Base-by-base conservation (phyloP, 202 grass and related monocot genomes). In the Panicum hallii region DNA sequence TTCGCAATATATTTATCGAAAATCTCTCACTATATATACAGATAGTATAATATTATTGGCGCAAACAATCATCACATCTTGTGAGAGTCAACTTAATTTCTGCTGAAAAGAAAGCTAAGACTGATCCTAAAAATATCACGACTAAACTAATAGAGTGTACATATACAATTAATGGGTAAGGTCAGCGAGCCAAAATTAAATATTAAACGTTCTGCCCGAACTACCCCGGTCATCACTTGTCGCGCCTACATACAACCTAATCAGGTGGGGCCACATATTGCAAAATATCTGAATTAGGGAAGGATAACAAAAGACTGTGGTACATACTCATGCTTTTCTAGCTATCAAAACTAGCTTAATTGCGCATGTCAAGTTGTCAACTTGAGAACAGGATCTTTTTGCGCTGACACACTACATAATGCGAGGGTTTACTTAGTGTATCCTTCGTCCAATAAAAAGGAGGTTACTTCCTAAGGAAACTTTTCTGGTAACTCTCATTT, bases 231-330 rank as follows among this genome's bases (percentile, higher is more conserved):
- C 13, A 46, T 26, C 67, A 70, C 20, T 23, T 70, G 7, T 66
- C 6, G 6, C 14, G 9, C 63, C 30, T 36, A 66, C 4, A 66
- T 40, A 40, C 8, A 19, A 42, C 5, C 41, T 22, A 69, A 45
- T 22, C 41, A 23, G 67, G 12, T 72, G 22, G 68, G 38, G 69
- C 23, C 11, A 13, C 58, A 30, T 30, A 62, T 62, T 28, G n/a
- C 26, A 28, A 3, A 46, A 46, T 46, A 70, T 48, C 44, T 28
- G 11, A 26, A 71, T 30, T 46, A 71, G 68, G 12, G 68, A 71
- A 71, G 44, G 48, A 30, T 30, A 71, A 71, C 12, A 71, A 48
- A 71, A 48, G 68, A 71, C 44, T 45, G 9, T 36, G n/a, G n/a
- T n/a, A 36, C 3, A 7, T 60, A n/a, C 56, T 47, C 68, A 71